Conservation (phyloP, 2,329 filamentous ascomycete genomes). For the Cytospora piceae region DNA sequence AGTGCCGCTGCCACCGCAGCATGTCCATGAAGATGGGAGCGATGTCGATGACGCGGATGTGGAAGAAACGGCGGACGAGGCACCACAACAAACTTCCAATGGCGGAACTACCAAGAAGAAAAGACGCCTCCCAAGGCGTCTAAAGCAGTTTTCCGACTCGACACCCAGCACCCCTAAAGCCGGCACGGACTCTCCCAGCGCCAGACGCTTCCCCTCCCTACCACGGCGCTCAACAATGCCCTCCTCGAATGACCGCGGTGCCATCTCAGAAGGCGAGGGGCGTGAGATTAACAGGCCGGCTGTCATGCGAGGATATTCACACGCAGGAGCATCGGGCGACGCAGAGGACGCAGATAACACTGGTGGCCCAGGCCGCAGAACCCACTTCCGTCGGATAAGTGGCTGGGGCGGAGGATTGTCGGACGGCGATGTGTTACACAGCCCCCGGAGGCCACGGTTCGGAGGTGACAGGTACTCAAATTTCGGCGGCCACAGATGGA, state of each 20-base stretch:
- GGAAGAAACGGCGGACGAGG: constrained; percentile 85
- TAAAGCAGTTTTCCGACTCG: constrained; percentile 59
- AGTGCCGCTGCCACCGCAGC: constrained; percentile 34
- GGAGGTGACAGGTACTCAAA: constrained; percentile 70
- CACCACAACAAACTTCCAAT: constrained; percentile 45
- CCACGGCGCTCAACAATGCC: constrained; percentile 69
- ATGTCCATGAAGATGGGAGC: constrained; percentile 60
- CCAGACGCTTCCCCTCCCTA: constrained; percentile 57
- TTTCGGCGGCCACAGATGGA: constrained; percentile 83
- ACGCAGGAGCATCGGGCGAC: constrained; percentile 42
- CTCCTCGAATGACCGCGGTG: constrained; percentile 63
- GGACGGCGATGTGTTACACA: constrained; percentile 60
- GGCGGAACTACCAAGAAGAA: constrained; percentile 62
- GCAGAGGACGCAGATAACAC: constrained; percentile 54
- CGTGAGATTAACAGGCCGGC: constrained; percentile 50
- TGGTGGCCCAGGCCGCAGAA: constrained; percentile 36
- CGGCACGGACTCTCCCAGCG: constrained; percentile 47
- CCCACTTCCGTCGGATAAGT: constrained; percentile 68
- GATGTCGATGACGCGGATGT: constrained; percentile 74
- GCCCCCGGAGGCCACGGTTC: constrained; percentile 61
- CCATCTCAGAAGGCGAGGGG: constrained; percentile 76
- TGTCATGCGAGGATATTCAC: constrained; percentile 25
- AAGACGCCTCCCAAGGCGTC: constrained; percentile 61
- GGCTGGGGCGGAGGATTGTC: constrained; percentile 67
- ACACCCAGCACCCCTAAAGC: constrained; percentile 67